phyloP scores from a whole-genome alignment of 495 filamentous ascomycete genomes.

The Podospora bellae-mahoneyi region DNA sequence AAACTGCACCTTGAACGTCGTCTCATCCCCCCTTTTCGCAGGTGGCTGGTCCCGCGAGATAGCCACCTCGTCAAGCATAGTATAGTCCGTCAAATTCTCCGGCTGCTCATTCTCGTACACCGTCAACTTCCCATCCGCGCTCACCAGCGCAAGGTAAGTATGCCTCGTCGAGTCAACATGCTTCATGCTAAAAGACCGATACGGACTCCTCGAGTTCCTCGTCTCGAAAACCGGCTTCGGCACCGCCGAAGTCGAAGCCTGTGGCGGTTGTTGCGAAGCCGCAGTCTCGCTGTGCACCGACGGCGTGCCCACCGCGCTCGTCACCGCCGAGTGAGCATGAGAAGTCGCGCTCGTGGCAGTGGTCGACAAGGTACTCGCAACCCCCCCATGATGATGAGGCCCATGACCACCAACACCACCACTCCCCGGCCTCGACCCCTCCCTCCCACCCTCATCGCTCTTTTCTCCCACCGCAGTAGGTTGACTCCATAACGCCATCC shows the following conservation, averaged over 20 bases:
- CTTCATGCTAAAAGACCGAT: conserved; percentile 75
- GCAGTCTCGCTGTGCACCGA: neutral
- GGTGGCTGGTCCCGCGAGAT: conserved; percentile 45
- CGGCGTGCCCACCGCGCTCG: neutral
- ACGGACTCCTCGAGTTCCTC: conserved; percentile 40
- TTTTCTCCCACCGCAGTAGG: neutral
- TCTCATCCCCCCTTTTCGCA: conserved; percentile 68
- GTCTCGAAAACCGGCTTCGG: conserved; percentile 46
- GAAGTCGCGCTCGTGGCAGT: neutral
- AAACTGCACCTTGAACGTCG: conserved; percentile 78
- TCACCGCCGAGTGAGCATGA: neutral
- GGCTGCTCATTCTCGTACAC: conserved; percentile 84
- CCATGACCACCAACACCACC: too few relatives aligned
- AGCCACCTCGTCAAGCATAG: conserved; percentile 63
- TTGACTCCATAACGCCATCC: neutral
- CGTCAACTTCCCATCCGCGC: conserved; percentile 71
- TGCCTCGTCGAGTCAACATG: conserved; percentile 62
- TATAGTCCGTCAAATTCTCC: conserved; percentile 76
- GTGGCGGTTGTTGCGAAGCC: neutral
- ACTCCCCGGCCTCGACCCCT: too few relatives aligned
- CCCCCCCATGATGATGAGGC: too few relatives aligned
- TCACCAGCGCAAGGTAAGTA: conserved; percentile 80
- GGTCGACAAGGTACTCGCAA: too few relatives aligned
- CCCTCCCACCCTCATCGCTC: neutral
- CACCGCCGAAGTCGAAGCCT: neutral